Evolutionary conservation across 2,329 filamentous ascomycete species (phyloP), one percentile per base, ranked within the genome.

Genomic region (Penicillium crustosum): DNA sequence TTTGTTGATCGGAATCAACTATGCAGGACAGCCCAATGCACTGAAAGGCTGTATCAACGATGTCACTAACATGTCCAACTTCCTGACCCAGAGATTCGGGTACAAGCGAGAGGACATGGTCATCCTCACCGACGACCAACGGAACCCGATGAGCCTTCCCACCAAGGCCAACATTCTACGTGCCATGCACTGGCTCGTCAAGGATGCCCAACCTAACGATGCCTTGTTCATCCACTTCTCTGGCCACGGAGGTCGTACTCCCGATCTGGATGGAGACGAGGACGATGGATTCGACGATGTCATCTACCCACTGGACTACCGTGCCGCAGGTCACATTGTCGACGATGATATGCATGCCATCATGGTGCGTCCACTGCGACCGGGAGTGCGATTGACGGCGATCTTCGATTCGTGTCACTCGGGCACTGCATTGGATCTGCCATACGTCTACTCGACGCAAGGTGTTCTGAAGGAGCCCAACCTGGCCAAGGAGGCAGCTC

Each of bases 161-260:
- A 96, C 91, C 7, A 97, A 97, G 75, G 88, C 91, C 64, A 97
- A 97, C 72, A 96, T 97, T 55, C 75, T 97, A 19, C 84, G 93
- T 51, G 93, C 93, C 25, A 97, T 97, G 93, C 92, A 97, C 70
- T 97, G 93, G 93, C 81, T 97, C n/a, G 92, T 97, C 59, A 95
- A 95, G 75, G 93, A 95, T 71, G 93, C 93, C 6, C 85, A 85
- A 58, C 90, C 92, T 0, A 95, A 97, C 72, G 93, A 97, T 73
- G 96, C 93, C 6, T 82, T 97, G 1, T 97, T 97, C 77, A 94
- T 97, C 77, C 93, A 97, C 78, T 97, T 96, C 74, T 96, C 93
- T 35, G 92, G 90, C 36, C 89, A 91, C 67, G 89, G 89, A 61
- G 89, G 89, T 52, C 89, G 91, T 70, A 89, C 88, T 1, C 82